Base-by-base conservation (phyloP, 139 green algal species). In the Mesotaenium endlicherianum region DNA sequence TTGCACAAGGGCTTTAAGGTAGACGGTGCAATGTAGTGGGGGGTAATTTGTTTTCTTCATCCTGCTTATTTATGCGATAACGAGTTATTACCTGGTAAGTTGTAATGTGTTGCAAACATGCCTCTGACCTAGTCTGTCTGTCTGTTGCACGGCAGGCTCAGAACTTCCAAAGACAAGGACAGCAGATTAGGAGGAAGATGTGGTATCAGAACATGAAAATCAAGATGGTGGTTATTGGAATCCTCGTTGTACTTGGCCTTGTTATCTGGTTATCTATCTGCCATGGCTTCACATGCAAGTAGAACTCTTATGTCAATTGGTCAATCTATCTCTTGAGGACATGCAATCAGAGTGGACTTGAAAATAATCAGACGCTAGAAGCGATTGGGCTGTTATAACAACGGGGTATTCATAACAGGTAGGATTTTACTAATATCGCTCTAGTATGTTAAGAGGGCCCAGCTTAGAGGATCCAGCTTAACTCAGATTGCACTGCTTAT, bases 191-290 rank as follows among this genome's bases (percentile, higher is more conserved):
- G 26, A 90, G 89, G 39, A 91, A 92, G 81, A 98, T 98, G 94
- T 98, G 95, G 94, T 97, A 92, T 92, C 90, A 98, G 74, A 97
- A 97, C 87, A 90, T 95, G 81, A 98, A 98, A 89, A 93, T 98
- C 88, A 96, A 97, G 90, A 60, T 94, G 8, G 87, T 93, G 20
- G 82, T 95, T 2, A 80, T 89, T 17, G 1, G 74, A 57, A 68
- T 93, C 43, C 16, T 95, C 57, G 82, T 94, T 41, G 78, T 90
- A 0, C 85, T 97, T 4, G 80, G 94, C 6, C 67, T 95, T 41
- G 75, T 94, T 38, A 64, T 64, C 50, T 64, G 50, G 50, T 64
- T 64, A 64, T 64, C 50, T 26, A 26, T 64, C 20, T 64, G 50
- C 50, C 50, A 26, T 34, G 50, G 50, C 50, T 64, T 64, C 50